Base-by-base conservation (phyloP, 352 stramenopile species). In the Blastocystis sp. region DNA sequence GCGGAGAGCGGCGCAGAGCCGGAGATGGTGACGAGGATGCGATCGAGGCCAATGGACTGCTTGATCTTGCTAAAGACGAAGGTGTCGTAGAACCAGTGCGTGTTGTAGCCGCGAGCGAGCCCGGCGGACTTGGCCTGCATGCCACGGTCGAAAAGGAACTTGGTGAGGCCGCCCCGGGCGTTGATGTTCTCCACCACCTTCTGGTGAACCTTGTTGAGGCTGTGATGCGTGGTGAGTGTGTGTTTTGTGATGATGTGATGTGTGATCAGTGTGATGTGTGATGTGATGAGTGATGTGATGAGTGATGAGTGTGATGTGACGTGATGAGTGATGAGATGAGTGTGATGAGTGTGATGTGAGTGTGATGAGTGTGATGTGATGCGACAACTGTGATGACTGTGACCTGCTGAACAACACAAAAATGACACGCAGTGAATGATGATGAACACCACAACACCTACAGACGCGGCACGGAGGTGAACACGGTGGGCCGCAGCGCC, bases 111-210 rank as follows among this genome's bases (percentile, higher is more conserved):
- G 3, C 91, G 88, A 7, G 86, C 89, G 2, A 94, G 87, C 1
- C 89, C 90, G 0, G 90, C 89, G 14, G 90, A 90, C 89, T 94
- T 94, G 38, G 91, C 89, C 2, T 90, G 91, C 65, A 92, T 92
- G 1, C 91, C 92, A 62, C 93, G 91, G 65, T 94, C 90, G 53
- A 94, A 94, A 40, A 94, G 90, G 23, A 92, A 67, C 84, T 93
- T 93, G 89, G 93, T 93, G 45, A 94, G 34, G 1, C 90, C 91
- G 21, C 91, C 91, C 0, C 91, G 91, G 43, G 90, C 88, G 21
- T 89, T 91, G 34, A 82, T 43, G 9, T 82, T 82, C 56, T 66
- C 74, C 17, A 52, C 70, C 1, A 82, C 61, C 56, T 66, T 70
- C 56, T 82, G 56, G 34, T 82, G 34, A 17, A 82, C 48, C 74